Evolutionary conservation across 129 eudicot genomes (phyloP), one percentile per base, ranked within the genome.

Genomic region (Arctium minus): DNA sequence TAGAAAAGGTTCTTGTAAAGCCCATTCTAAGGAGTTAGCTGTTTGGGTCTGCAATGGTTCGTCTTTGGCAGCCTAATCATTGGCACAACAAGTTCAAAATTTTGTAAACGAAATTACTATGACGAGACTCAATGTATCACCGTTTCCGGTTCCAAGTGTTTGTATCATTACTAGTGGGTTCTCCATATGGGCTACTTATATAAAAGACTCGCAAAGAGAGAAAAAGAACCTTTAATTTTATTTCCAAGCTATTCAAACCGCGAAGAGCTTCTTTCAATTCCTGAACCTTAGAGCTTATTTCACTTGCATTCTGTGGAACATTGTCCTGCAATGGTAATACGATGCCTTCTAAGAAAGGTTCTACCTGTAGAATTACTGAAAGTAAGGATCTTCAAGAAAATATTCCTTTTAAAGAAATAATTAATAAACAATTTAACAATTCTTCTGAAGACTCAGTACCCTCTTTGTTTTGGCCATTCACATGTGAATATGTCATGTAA

Each of bases 241-340:
- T 89, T 86, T 92, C 93, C 89, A 92, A 87, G 82, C 88, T 84
- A 86, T 90, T 92, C 70, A 92, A 85, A 83, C 88, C 86, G 8
- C 83, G 73, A 73, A 92, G 84, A 78, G 94, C 88, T 86, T 89
- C 88, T 80, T 84, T 89, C 56, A 92, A 76, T 81, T 89, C 88
- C 38, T 73, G 80, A 82, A 89, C 87, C 84, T 89, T 84, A 4
- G 81, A 82, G 78, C 71, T 80, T 79, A 89, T 68, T 82, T 89
- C 88, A 72, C 72, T 80, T 38, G 48, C 75, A 60, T 65, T 79
- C 27, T 79, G 75, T 65, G 84, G 85, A 77, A 75, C 88, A 33
- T 84, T 82, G 74, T 92, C 97, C 76, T 84, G 91, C 40, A 89
- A 81, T 35, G 97, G 93, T 83, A 87, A 81, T 69, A 92, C 93